Base-by-base conservation (phyloP, 2,329 filamentous ascomycete species). In the Aspergillus melleus region DNA sequence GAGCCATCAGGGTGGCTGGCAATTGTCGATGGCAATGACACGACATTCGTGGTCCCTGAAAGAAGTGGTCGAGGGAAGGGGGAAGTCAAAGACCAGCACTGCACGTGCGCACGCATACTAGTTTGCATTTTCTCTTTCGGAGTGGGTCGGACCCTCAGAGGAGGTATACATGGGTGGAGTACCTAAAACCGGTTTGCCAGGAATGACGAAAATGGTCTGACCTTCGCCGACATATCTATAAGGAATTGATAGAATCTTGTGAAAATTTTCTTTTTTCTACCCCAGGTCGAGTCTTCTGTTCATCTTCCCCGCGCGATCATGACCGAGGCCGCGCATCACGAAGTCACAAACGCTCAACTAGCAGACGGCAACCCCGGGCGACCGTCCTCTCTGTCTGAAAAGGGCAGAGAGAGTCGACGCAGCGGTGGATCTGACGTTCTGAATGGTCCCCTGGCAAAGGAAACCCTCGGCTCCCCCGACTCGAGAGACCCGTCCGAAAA, bases 401-500 rank as follows among this genome's bases (percentile, higher is more conserved):
- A 42, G 36, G 36, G 36, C 36, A 42, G 36, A 42, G 36, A 42
- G 16, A 42, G 36, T n/a, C 36, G 36, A 14, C 36, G 16, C 36
- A 42, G 36, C 36, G 36, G 36, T 14, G 36, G 36, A n/a, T 42
- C 36, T n/a, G 36, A 42, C 16, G 36, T 42, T 42, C 36, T 42
- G 12, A 8, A 16, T 42, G 36, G 36, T 6, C 14, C 14, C 2
- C 14, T 42, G 36, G 36, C 36, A n/a, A 42, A 42, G 36, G 36
- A 42, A 42, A 42, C 36, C 16, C 36, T 42, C 36, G 36, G 36
- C 16, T 36, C 32, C 32, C 32, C 32, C 11, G 16, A 42, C 14
- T n/a, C 36, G 5, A 42, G 16, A 16, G 36, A 8, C 3, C 16
- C 16, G 16, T n/a, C 14, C 42, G 69, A 67, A 29, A 71, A 70